These are phyloP conservation scores for Colletotrichum siamense DNA, from an alignment of 2,329 filamentous ascomycete genomes.

Conservation along the genomic window DNA sequence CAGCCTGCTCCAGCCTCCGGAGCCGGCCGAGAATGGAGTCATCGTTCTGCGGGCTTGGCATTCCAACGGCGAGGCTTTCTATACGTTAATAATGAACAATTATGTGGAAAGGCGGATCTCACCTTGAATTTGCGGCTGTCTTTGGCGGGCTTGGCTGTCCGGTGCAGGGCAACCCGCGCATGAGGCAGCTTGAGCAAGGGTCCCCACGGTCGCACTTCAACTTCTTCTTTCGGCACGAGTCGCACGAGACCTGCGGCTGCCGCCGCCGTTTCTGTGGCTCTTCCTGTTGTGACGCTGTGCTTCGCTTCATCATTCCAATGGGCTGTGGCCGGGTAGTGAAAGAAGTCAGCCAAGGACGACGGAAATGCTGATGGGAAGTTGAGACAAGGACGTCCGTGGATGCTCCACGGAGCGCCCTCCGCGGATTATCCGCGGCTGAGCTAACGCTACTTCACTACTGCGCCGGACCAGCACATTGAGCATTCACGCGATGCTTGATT, in stretches of 20 bases:
- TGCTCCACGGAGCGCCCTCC: not conserved
- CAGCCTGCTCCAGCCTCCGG: conserved; percentile 29
- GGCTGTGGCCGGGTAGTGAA: not conserved
- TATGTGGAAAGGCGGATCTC: not conserved
- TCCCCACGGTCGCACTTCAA: conserved; percentile 34
- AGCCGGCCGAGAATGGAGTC: conserved; percentile 29
- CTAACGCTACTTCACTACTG: not conserved
- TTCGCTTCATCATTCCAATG: not conserved
- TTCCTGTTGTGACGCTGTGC: not conserved
- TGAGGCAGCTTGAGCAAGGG: conserved; percentile 33
- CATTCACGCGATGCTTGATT: not conserved
- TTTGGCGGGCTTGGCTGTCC: conserved; percentile 6
- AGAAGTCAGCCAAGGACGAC: not conserved
- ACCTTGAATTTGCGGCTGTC: not conserved
- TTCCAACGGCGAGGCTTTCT: not conserved
- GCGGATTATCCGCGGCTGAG: conserved; percentile 14
- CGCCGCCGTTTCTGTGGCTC: conserved; percentile 15
- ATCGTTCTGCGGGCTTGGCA: not conserved
- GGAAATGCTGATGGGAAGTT: not conserved
- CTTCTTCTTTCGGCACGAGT: conserved; percentile 36
- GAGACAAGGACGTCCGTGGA: not conserved
- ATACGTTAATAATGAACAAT: not conserved
- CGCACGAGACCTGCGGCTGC: conserved; percentile 35
- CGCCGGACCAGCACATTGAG: not conserved
- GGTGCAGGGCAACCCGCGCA: conserved; percentile 29